phyloP scores from a whole-genome alignment of 2,329 filamentous ascomycete species.

The Orbilia oligospora region DNA sequence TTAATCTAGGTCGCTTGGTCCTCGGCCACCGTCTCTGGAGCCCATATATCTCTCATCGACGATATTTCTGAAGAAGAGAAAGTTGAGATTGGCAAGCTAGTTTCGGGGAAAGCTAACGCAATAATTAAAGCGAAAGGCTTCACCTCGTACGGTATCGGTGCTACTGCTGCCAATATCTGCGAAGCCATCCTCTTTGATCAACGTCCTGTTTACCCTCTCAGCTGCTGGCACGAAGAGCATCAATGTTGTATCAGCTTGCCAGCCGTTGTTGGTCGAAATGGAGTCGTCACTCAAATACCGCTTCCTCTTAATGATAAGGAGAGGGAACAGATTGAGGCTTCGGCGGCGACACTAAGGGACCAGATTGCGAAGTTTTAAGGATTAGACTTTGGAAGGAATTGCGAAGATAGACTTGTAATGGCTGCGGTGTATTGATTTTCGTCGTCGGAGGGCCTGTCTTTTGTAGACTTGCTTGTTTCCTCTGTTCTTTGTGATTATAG shows the following conservation, averaged over 20 bases:
- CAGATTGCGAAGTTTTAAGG: conserved; percentile 55
- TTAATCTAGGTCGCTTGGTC: conserved; percentile 64
- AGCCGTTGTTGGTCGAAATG: conserved; percentile 51
- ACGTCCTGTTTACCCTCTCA: conserved; percentile 65
- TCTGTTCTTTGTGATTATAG: conserved; percentile 20
- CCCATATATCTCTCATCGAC: conserved; percentile 62
- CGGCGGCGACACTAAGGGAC: conserved; percentile 53
- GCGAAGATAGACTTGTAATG: conserved; percentile 12
- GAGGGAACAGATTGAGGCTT: conserved; percentile 42
- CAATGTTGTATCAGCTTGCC: conserved; percentile 59
- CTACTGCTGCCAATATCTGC: conserved; percentile 65
- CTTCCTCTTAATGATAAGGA: conserved; percentile 60
- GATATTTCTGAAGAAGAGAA: conserved; percentile 63
- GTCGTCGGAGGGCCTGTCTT: neutral
- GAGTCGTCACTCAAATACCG: conserved; percentile 44
- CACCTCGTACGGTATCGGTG: conserved; percentile 66
- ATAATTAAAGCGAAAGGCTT: conserved; percentile 66
- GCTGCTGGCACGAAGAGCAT: conserved; percentile 62
- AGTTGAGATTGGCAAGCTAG: conserved; percentile 63
- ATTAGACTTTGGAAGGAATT: neutral
- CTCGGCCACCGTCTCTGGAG: conserved; percentile 65
- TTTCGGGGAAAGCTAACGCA: conserved; percentile 65
- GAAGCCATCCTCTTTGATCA: conserved; percentile 65
- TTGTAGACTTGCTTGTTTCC: conserved; percentile 23
- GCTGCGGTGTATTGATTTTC: conserved; percentile 5